These are phyloP conservation scores for Eucalyptus regnans DNA, from an alignment of 345 rosid genomes.

Conservation along the genomic window DNA sequence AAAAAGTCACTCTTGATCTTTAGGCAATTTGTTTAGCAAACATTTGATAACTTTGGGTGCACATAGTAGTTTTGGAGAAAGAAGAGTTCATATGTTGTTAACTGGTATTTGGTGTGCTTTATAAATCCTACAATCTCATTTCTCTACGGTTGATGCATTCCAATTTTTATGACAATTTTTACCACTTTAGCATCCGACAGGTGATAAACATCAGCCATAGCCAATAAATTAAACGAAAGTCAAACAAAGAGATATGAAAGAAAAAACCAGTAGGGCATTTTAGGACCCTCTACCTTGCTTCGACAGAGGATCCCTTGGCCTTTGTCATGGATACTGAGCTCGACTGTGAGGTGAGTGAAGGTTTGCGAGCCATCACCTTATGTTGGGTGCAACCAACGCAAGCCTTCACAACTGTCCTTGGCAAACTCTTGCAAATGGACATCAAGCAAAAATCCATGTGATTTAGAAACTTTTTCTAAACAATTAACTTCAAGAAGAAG, in stretches of 20 bases:
- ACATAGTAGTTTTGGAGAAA: neutral
- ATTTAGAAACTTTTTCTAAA: neutral
- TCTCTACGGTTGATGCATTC: no score
- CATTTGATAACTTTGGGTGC: neutral
- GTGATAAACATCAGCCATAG: neutral
- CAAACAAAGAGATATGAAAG: neutral
- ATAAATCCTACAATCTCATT: no score
- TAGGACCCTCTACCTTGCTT: neutral
- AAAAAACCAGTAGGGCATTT: neutral
- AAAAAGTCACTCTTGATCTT: neutral
- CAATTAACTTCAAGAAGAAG: neutral
- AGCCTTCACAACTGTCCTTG: neutral
- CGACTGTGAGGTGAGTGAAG: no score
- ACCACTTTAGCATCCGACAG: neutral
- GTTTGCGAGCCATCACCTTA: no score
- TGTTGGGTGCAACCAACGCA: neutral
- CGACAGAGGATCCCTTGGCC: neutral
- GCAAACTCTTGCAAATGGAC: neutral
- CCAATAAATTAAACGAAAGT: neutral
- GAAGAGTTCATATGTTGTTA: neutral
- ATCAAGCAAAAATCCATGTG: neutral
- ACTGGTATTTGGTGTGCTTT: no score
- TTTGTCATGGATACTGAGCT: no score
- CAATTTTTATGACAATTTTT: neutral
- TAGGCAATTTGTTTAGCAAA: neutral